Conservation (phyloP, 441 rosid genomes). For the Adansonia rubrostipa region DNA sequence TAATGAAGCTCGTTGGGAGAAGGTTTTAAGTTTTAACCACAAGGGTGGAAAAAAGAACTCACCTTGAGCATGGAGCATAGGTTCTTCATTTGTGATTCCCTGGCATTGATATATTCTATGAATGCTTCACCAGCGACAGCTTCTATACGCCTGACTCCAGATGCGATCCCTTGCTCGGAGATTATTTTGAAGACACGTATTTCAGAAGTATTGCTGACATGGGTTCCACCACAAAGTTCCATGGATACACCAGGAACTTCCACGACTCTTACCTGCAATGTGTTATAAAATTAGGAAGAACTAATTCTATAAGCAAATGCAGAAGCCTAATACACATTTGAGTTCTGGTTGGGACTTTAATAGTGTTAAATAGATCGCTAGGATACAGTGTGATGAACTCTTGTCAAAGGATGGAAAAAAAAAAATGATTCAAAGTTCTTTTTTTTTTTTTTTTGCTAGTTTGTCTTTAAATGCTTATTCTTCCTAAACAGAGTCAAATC, state of each 20-base stretch:
- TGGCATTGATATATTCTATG: conserved; percentile 72
- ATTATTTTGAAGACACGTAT: conserved; percentile 89
- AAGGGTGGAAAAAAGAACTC: conserved; percentile 25
- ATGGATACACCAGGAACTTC: conserved; percentile 97
- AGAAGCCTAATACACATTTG: conserved; percentile 1
- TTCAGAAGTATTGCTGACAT: conserved; percentile 84
- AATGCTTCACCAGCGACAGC: conserved; percentile 97
- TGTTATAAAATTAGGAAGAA: conserved; percentile 17
- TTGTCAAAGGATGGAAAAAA: conserved; percentile 10
- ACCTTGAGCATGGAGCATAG: conserved; percentile 88
- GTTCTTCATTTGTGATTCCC: conserved; percentile 77
- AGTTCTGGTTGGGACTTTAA: not conserved
- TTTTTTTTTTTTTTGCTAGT: conserved; percentile 15
- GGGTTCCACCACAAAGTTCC: conserved; percentile 99
- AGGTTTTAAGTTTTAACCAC: not conserved
- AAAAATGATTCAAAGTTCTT: conserved; percentile 12
- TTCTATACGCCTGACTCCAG: conserved; percentile 91
- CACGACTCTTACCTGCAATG: conserved; percentile 81
- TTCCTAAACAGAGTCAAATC: not conserved
- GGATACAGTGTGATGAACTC: not conserved
- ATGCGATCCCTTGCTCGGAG: conserved; percentile 94
- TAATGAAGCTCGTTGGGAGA: conserved; percentile 15
- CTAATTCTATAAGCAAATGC: not conserved
- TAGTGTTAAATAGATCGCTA: not conserved
- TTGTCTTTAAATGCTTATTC: not conserved